Evolutionary conservation across 352 stramenopile species (phyloP).

Genomic region (Blastocystis sp.): DNA sequence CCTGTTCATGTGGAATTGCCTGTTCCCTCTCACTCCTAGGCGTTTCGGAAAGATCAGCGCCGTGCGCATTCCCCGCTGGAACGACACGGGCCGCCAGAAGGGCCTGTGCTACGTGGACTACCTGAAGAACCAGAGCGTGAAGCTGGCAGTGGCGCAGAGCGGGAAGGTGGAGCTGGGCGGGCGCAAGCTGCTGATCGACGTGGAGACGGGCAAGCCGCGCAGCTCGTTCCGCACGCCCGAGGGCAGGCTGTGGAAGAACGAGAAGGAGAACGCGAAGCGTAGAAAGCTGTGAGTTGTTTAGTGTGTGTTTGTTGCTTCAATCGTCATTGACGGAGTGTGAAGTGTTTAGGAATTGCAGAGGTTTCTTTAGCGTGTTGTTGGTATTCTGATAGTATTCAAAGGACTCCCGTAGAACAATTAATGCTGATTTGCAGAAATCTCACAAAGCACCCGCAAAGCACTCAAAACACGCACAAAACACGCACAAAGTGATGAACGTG

Average conservation of each 20-base stretch:
- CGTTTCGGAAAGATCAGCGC: constrained; percentile 84
- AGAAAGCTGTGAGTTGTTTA: constrained; percentile 75
- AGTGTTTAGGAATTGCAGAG: background rate
- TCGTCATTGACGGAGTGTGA: background rate
- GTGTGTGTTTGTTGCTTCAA: background rate
- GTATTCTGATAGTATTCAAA: too few relatives aligned
- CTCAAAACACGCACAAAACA: background rate
- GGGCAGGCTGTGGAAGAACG: constrained; percentile 82
- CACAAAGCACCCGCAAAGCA: background rate
- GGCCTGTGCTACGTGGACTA: constrained; percentile 95
- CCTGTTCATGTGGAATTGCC: constrained; percentile 75
- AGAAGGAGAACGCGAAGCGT: constrained; percentile 39
- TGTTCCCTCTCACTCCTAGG: constrained; percentile 6
- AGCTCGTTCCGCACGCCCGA: constrained; percentile 83
- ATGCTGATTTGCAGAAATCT: background rate
- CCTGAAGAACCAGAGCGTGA: constrained; percentile 81
- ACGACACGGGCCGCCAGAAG: constrained; percentile 89
- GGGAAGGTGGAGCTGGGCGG: constrained; percentile 76
- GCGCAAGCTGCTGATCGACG: constrained; percentile 85
- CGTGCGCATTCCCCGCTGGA: constrained; percentile 87
- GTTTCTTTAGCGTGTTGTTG: background rate
- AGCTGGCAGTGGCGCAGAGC: constrained; percentile 78
- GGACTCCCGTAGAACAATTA: too few relatives aligned
- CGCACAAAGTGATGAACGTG: too few relatives aligned
- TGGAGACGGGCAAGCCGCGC: constrained; percentile 87